phyloP scores from a whole-genome alignment of 1,284 basidiomycete genomes.

The Stereum hirsutum region DNA sequence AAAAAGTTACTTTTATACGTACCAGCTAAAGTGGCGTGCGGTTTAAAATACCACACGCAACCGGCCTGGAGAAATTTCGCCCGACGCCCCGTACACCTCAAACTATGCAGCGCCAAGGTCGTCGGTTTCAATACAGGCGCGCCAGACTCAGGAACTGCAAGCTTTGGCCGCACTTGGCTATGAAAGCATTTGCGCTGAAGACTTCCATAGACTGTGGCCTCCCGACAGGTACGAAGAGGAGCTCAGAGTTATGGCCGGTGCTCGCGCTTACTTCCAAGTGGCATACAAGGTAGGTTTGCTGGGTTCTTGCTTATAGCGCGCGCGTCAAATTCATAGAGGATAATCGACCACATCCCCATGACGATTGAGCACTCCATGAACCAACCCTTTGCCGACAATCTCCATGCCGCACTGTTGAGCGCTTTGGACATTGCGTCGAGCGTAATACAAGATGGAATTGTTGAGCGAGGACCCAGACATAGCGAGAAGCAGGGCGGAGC shows the following conservation, averaged over 20 bases:
- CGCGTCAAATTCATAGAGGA: neutral
- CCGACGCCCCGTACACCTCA: no score
- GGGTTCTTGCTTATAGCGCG: neutral
- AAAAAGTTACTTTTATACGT: no score
- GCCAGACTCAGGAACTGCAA: conserved; percentile 21
- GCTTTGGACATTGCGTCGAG: neutral
- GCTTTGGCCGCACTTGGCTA: conserved; percentile 25
- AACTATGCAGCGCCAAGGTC: no score
- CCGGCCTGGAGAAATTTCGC: no score
- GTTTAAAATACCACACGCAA: no score
- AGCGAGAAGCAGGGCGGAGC: neutral
- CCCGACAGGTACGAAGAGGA: conserved; percentile 35
- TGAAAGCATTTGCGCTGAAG: conserved; percentile 19
- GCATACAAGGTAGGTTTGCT: conserved; percentile 28
- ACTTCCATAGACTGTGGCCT: conserved; percentile 28
- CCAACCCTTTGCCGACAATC: neutral
- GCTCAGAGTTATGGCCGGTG: conserved; percentile 38
- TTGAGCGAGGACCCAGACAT: neutral
- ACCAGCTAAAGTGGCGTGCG: no score
- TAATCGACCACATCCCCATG: neutral
- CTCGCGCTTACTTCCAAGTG: conserved; percentile 41
- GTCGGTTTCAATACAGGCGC: no score
- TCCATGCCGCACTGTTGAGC: neutral
- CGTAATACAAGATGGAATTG: neutral
- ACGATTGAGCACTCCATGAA: neutral